Base-by-base conservation (phyloP, 768 basidiomycete species). In the Cyathus striatus region DNA sequence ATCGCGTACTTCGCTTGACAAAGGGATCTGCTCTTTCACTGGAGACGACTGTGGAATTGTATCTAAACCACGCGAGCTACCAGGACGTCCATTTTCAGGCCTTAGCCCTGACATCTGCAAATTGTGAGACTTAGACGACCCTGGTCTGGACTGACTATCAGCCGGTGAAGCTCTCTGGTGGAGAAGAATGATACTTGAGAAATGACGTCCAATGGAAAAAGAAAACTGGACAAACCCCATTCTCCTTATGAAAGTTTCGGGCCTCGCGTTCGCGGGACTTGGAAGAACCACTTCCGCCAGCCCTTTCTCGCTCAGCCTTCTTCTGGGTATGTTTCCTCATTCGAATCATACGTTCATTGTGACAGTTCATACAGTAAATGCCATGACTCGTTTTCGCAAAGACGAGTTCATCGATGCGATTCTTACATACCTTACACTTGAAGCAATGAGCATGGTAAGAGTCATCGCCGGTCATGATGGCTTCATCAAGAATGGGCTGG, bases 391-490 rank as follows among this genome's bases (percentile, higher is more conserved):
- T 98, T 72, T 98, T 98, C 45, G 96, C 96, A 50, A 97, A 99
- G 44, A 98, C 92, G 41, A 98, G 80, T 61, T 99, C 96, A 64
- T 98, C 94, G 49, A 99, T 99, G 44, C 91, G 78, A 58, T 87
- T 86, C 61, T 80, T 81, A 70, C 96, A 99, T 40, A 92, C 86
- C 56, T 90, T 86, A 70, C 96, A 99, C 53, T 95, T 94, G 73
- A 99, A 99, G 68, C 96, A 99, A 50, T 93, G 88, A 4, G 96
- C 94, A 60, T 98, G 96, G 55, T 98, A 99, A 0, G 92, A 91
- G 60, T 98, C 96, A 63, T 99, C 93, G 47, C 92, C 96, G 5
- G 96, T 95, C 90, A 99, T 97, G 62, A 98, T 97, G 7, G 96
- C 96, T 59, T 99, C 96, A 68, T 99, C 94, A 43, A 94, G 84